Evolutionary conservation across 805 yeast genomes (phyloP).

Genomic region (Wickerhamomyces subpelliculosus): DNA sequence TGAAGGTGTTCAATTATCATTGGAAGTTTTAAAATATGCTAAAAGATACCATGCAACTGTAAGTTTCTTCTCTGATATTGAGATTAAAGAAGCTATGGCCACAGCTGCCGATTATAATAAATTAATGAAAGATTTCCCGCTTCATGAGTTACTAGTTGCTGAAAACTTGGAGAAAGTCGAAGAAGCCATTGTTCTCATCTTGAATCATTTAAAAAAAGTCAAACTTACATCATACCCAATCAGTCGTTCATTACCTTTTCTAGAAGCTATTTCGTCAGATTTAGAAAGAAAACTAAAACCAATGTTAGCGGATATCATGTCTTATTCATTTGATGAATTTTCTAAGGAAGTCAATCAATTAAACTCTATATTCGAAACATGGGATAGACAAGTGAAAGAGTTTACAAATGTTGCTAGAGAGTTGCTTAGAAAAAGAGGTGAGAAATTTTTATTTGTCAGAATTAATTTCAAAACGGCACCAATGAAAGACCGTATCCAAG

Average conservation of each 20-base stretch:
- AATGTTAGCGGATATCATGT: conserved; percentile 39
- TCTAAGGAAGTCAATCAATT: conserved; percentile 23
- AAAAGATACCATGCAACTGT: conserved; percentile 76
- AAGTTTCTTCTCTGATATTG: conserved; percentile 67
- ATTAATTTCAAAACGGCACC: conserved; percentile 38
- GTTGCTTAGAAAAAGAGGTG: conserved; percentile 62
- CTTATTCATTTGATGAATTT: conserved; percentile 35
- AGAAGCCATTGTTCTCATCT: conserved; percentile 38
- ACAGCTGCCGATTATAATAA: conserved; percentile 51
- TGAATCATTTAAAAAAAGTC: conserved; percentile 58
- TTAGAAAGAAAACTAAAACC: conserved; percentile 37
- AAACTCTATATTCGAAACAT: conserved; percentile 31
- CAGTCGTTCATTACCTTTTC: conserved; percentile 52
- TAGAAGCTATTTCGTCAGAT: conserved; percentile 58
- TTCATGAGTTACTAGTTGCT: conserved; percentile 48
- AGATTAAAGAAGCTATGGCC: conserved; percentile 47
- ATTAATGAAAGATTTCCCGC: conserved; percentile 64
- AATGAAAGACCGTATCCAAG: conserved; percentile 36
- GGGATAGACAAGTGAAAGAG: conserved; percentile 60
- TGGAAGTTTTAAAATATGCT: conserved; percentile 56
- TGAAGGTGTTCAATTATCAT: conserved; percentile 46
- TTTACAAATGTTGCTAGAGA: conserved; percentile 68
- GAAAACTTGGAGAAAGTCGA: conserved; percentile 37
- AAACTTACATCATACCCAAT: conserved; percentile 58
- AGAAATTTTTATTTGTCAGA: conserved; percentile 59